Base-by-base conservation (phyloP, 129 eudicot genomes). In the Artemisia tridentata region DNA sequence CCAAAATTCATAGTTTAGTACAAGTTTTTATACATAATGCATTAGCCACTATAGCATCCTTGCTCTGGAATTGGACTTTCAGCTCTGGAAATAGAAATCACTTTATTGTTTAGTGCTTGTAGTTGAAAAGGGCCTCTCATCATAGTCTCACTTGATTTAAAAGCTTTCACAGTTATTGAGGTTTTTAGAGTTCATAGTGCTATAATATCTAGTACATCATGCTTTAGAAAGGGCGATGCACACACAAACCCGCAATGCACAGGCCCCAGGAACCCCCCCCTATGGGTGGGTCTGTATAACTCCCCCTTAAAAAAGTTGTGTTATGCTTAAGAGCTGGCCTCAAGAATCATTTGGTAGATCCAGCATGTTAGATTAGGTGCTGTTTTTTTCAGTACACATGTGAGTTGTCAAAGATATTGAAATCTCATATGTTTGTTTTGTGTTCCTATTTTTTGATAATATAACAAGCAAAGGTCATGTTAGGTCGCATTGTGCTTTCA, bases 371-470 rank as follows among this genome's bases (percentile, higher is more conserved):
- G 45, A 71, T 64, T 78, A 54, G 81, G 82, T 79, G 17, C 75
- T 49, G 51, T n/a, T 46, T 65, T 29, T n/a, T 54, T 49, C 63
- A 71, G 78, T 71, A 48, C 43, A 14, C 67, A 52, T 69, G 74
- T 82, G 88, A 81, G 85, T 75, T 80, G 88, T 75, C 84, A 27
- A 38, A 80, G 87, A 82, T 81, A 85, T 74, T 82, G 84, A 84
- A 78, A 45, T 74, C 41, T 67, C 57, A 55, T 65, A 51, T 16
- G 67, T 31, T 16, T 65, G 78, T 75, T 75, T 38, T 38, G 45
- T 66, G 48, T 70, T 78, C 66, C 63, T 80, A 31, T 71, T 47
- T 72, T 51, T 54, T 78, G 65, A 61, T 29, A 11, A 31, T 52
- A 18, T 64, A 59, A 27, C 25, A 72, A 68, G 56, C 65, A 52